These are phyloP conservation scores for Biscutella laevigata DNA, from an alignment of 441 rosid genomes.

Conservation along the genomic window DNA sequence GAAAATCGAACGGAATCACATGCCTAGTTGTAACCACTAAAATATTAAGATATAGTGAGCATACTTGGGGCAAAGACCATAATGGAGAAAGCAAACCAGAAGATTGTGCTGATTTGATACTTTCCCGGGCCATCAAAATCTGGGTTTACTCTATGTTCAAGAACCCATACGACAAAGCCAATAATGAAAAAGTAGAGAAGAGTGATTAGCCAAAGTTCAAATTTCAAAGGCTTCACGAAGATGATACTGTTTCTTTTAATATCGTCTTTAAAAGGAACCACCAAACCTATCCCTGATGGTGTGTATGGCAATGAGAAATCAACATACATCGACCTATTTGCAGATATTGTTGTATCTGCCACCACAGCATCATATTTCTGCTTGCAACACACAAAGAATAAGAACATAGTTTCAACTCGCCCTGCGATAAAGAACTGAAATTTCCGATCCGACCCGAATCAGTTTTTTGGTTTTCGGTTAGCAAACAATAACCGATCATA, in stretches of 20 bases:
- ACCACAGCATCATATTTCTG: conserved; percentile 31
- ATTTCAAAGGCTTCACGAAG: conserved; percentile 28
- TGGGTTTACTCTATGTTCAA: conserved; percentile 30
- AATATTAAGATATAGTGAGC: no score
- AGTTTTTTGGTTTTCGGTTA: no score
- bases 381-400: neutral
- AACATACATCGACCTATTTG: conserved; percentile 26
- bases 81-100: conserved; percentile 39
- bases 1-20: no score
- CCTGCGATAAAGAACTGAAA: no score
- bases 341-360: conserved; percentile 37
- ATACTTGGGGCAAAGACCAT: conserved; percentile 34
- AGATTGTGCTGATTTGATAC: conserved; percentile 27
- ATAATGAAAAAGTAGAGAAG: conserved; percentile 19
- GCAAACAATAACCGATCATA: no score
- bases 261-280: conserved; percentile 25
- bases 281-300: conserved; percentile 29
- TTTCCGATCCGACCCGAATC: no score
- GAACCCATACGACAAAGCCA: conserved; percentile 32
- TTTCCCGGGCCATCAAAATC: conserved; percentile 26
- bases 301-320: conserved; percentile 38
- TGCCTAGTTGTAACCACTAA: no score
- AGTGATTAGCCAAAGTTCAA: conserved; percentile 28
- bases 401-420: no score
- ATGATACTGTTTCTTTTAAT: conserved; percentile 22